Evolutionary conservation across 768 basidiomycete species (phyloP).

Genomic region (Roridomyces roridus): DNA sequence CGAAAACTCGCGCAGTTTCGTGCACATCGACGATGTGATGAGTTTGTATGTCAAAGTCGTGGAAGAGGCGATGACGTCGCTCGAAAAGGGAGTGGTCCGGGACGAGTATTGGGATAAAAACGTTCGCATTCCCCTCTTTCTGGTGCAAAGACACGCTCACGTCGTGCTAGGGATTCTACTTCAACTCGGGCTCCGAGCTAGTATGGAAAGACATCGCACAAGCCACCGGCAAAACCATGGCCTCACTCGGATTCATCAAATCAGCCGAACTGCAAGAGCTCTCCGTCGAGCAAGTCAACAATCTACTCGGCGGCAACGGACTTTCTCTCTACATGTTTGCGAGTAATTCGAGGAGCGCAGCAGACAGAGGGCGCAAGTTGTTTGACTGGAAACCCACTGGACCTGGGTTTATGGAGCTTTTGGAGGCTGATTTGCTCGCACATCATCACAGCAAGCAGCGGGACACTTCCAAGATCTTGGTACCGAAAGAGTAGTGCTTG

Average conservation of each 20-base stretch:
- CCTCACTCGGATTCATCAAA: conserved; percentile 7
- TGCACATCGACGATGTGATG: conserved; percentile 20
- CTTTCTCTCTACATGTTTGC: conserved; percentile 5
- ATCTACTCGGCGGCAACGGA: not conserved
- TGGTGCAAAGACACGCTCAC: not conserved
- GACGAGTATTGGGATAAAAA: conserved; percentile 14
- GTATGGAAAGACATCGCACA: conserved; percentile 11
- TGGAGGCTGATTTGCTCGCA: conserved; percentile 9
- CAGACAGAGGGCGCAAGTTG: conserved; percentile 3
- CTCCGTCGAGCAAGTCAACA: not conserved
- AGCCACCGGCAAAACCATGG: conserved; percentile 11
- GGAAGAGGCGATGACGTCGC: conserved; percentile 9
- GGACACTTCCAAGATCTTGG: not conserved
- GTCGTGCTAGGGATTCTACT: conserved; percentile 10
- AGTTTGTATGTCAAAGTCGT: conserved; percentile 12
- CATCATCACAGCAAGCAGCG: not conserved
- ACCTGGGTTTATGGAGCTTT: not conserved
- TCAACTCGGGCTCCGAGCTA: conserved; percentile 4
- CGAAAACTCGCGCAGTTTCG: conserved; percentile 7
- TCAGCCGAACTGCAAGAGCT: conserved; percentile 6
- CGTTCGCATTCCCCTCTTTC: not conserved
- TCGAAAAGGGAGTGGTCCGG: not conserved
- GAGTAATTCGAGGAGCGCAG: conserved; percentile 12
- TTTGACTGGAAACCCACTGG: conserved; percentile 10
- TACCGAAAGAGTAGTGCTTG: no score